phyloP scores from a whole-genome alignment of 2,329 filamentous ascomycete genomes.

The Aspergillus fructus region DNA sequence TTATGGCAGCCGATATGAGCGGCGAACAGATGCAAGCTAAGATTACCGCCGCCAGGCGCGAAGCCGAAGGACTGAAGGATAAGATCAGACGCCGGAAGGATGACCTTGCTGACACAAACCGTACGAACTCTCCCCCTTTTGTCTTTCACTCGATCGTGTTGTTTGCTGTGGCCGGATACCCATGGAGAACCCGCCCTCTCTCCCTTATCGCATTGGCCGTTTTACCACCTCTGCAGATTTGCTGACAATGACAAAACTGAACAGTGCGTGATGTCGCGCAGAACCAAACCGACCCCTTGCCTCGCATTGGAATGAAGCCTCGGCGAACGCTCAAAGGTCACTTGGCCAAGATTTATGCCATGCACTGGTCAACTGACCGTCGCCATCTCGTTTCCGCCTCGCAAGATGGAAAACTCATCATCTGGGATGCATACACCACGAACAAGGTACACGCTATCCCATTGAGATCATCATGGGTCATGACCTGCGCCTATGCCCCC shows the following conservation, averaged over 20 bases:
- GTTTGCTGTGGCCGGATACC: no score
- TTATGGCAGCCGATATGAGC: constrained; percentile 50
- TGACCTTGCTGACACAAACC: constrained; percentile 94
- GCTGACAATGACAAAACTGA: constrained; percentile 23
- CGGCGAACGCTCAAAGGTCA: constrained; percentile 97
- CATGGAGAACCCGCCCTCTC: not conserved
- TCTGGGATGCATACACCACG: constrained; percentile 99
- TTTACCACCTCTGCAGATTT: constrained; percentile 10
- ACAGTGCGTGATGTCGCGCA: constrained; percentile 89
- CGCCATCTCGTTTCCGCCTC: constrained; percentile 96
- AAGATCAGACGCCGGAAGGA: constrained; percentile 99
- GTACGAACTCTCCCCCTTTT: constrained; percentile 60
- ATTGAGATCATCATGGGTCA: constrained; percentile 96
- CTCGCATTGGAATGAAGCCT: constrained; percentile 94
- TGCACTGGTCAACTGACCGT: constrained; percentile 99
- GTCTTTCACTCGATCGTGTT: constrained; percentile 3
- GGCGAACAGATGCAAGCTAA: constrained; percentile 78
- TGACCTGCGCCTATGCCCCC: constrained; percentile 98
- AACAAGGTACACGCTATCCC: constrained; percentile 99
- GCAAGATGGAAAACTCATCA: constrained; percentile 98
- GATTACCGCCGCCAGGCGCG: constrained; percentile 88
- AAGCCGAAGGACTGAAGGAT: constrained; percentile 96
- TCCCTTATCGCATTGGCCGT: constrained; percentile 1
- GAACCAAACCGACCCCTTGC: constrained; percentile 87
- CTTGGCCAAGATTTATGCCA: constrained; percentile 98